Evolutionary conservation across 2,329 filamentous ascomycete genomes (phyloP).

Genomic region (Dryadomyces sulphureus): DNA sequence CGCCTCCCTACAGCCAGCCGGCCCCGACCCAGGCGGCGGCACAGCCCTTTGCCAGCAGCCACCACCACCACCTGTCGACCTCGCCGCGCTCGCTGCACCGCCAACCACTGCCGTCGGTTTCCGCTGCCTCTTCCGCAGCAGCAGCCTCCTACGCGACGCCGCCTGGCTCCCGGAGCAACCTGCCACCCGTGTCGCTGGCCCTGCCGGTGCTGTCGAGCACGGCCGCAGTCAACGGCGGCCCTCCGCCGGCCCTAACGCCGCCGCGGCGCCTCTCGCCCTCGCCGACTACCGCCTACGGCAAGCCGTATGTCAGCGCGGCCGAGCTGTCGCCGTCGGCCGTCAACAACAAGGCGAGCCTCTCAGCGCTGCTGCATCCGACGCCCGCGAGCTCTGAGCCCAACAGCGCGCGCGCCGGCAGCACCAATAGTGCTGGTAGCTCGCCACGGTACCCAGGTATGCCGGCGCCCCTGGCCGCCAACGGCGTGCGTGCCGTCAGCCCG

Average conservation of each 20-base stretch:
- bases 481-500: background rate
- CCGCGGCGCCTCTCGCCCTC: slow-evolving; percentile 2
- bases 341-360: slow-evolving; percentile 29
- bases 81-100: slow-evolving; percentile 9
- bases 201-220: slow-evolving; percentile 3
- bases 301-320: slow-evolving; percentile 17
- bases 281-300: slow-evolving; percentile 24
- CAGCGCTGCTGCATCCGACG: slow-evolving; percentile 34
- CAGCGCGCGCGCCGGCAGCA: slow-evolving; percentile 21
- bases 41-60: background rate
- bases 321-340: slow-evolving; percentile 8
- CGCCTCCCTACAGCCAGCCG: slow-evolving; percentile 3
- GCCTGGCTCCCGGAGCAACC: slow-evolving; percentile 4
- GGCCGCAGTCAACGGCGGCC: background rate
- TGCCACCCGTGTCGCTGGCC: slow-evolving; percentile 7
- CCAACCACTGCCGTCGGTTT: slow-evolving; percentile 8
- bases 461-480: background rate
- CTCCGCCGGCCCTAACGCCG: slow-evolving; percentile 4
- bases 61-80: slow-evolving; percentile 1
- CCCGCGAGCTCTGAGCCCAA: slow-evolving; percentile 28
- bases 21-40: no score
- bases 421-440: slow-evolving; percentile 31
- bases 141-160: slow-evolving; percentile 4
- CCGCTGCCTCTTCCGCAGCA: background rate
- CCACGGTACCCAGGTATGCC: slow-evolving; percentile 21